Evolutionary conservation across 805 yeast species (phyloP).

Genomic region (Saccharomycopsis sp.): DNA sequence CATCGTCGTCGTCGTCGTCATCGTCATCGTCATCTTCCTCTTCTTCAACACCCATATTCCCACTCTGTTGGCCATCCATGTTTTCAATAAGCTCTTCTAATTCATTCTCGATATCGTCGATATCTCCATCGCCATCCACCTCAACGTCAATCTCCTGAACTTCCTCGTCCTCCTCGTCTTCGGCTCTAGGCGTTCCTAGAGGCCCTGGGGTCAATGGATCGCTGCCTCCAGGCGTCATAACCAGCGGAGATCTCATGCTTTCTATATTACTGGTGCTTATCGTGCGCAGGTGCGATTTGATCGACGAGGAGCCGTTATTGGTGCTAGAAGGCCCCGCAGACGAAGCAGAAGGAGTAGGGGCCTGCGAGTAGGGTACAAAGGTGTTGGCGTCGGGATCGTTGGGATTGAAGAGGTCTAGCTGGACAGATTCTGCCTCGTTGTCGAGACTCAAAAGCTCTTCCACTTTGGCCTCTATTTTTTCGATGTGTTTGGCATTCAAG

Average conservation of each 20-base stretch:
- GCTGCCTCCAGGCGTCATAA: constrained; percentile 26
- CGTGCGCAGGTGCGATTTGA: constrained; percentile 6
- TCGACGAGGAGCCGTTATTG: background rate
- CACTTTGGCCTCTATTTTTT: constrained; percentile 71
- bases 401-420: constrained; percentile 27
- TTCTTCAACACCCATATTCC: constrained; percentile 33
- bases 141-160: too few species aligned
- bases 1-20: constrained; percentile 42
- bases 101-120: constrained; percentile 8
- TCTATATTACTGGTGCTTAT: constrained; percentile 1
- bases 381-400: constrained; percentile 29
- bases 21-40: constrained; percentile 40
- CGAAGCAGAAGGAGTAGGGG: constrained; percentile 4
- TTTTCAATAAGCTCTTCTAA: constrained; percentile 25
- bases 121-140: constrained; percentile 8
- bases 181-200: constrained; percentile 23
- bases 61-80: constrained; percentile 20
- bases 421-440: constrained; percentile 59
- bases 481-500: constrained; percentile 62
- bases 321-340: constrained; percentile 3
- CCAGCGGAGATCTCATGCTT: constrained; percentile 24
- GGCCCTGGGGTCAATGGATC: constrained; percentile 9
- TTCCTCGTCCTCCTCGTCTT: constrained; percentile 27
- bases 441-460: constrained; percentile 70
- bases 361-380: background rate